Evolutionary conservation across 331 rosid species (phyloP).

Genomic region (Pyracantha coccinea): DNA sequence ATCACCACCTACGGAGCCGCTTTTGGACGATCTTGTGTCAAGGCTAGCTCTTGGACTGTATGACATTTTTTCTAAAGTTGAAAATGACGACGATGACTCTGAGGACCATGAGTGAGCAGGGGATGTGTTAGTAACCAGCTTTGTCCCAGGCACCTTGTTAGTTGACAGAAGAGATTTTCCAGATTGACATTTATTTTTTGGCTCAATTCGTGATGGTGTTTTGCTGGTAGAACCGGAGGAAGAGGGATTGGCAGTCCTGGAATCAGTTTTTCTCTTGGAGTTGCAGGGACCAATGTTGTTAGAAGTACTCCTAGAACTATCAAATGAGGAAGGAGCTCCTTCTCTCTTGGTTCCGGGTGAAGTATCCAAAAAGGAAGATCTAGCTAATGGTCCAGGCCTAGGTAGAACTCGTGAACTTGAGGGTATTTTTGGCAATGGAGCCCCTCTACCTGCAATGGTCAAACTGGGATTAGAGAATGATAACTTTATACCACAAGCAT

Average conservation of each 20-base stretch:
- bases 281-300: slow-evolving; percentile 30
- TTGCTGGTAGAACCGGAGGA: slow-evolving; percentile 35
- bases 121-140: slow-evolving; percentile 55
- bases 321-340: slow-evolving; percentile 17
- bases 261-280: slow-evolving; percentile 32
- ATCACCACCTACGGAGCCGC: slow-evolving; percentile 32
- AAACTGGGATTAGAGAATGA: slow-evolving; percentile 7
- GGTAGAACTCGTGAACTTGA: slow-evolving; percentile 33
- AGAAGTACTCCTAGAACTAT: slow-evolving; percentile 29
- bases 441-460: slow-evolving; percentile 49
- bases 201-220: slow-evolving; percentile 42
- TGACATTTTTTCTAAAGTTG: slow-evolving; percentile 31
- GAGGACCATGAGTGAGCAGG: slow-evolving; percentile 93
- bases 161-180: slow-evolving; percentile 37
- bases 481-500: slow-evolving; percentile 1
- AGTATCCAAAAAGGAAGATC: slow-evolving; percentile 29
- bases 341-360: slow-evolving; percentile 41
- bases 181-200: slow-evolving; percentile 30
- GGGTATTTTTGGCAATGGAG: slow-evolving; percentile 39
- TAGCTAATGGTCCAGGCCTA: slow-evolving; percentile 25
- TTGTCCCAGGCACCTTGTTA: slow-evolving; percentile 34
- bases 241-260: slow-evolving; percentile 25
- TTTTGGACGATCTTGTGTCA: slow-evolving; percentile 41
- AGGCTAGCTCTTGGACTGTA: slow-evolving; percentile 59
- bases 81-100: slow-evolving; percentile 64